phyloP scores from a whole-genome alignment of 371 early-diverging fungal genomes.

The Mucor ambiguus region DNA sequence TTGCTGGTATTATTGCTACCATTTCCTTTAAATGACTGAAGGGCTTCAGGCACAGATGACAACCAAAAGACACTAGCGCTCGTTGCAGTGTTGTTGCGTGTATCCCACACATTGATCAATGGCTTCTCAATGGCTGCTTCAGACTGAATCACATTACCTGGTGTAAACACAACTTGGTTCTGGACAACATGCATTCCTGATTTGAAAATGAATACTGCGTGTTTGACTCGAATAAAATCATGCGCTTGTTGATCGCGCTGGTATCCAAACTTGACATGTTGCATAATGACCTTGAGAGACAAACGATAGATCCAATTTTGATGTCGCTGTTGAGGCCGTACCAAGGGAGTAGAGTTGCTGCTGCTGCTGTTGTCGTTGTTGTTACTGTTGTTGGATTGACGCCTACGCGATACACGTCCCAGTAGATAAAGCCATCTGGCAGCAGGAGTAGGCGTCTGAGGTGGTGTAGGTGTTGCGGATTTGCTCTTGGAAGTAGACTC shows the following conservation, averaged over 20 bases:
- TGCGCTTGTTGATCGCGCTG: neutral
- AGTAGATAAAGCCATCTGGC: neutral
- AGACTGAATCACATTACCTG: slow-evolving; percentile 4
- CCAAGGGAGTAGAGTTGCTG: neutral
- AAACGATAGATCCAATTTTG: slow-evolving; percentile 7
- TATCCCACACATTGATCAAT: slow-evolving; percentile 8
- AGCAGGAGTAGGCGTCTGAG: neutral
- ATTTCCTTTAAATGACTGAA: neutral
- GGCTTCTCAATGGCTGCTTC: slow-evolving; percentile 21
- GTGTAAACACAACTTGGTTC: neutral
- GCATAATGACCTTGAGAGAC: slow-evolving; percentile 8
- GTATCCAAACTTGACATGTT: slow-evolving; percentile 10
- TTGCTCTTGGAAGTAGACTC: neutral
- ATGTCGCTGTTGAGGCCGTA: neutral
- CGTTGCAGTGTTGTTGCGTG: neutral
- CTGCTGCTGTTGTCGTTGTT: neutral
- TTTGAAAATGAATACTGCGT: neutral
- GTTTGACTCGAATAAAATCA: slow-evolving; percentile 10
- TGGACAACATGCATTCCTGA: neutral
- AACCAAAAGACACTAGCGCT: slow-evolving; percentile 12
- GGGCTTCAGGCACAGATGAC: neutral
- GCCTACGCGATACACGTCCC: neutral
- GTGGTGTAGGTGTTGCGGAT: neutral
- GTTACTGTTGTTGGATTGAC: neutral
- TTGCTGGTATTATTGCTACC: neutral